Evolutionary conservation across 2,329 filamentous ascomycete species (phyloP).

Genomic region (Cladophialophora bantiana): DNA sequence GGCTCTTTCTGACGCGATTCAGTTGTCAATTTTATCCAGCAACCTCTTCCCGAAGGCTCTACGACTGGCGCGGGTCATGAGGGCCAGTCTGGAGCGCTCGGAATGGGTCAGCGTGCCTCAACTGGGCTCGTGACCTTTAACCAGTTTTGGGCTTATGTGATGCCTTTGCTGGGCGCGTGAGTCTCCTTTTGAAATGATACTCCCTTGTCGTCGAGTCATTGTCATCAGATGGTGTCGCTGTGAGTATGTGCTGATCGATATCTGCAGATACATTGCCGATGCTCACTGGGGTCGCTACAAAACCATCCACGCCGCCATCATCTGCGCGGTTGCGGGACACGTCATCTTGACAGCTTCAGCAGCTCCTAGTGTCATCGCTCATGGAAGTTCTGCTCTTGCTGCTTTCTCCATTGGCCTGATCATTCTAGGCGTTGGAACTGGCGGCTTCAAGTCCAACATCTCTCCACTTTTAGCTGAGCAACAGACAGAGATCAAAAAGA

Average conservation of each 20-base stretch:
- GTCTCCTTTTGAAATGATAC: too few relatives aligned
- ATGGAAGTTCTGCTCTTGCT: slow-evolving; percentile 64
- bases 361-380: slow-evolving; percentile 67
- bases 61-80: slow-evolving; percentile 61
- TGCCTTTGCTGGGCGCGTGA: slow-evolving; percentile 63
- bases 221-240: not conserved
- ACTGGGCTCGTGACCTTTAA: slow-evolving; percentile 63
- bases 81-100: slow-evolving; percentile 63
- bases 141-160: slow-evolving; percentile 68
- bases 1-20: slow-evolving; percentile 45
- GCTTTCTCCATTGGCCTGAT: slow-evolving; percentile 70
- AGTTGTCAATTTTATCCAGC: slow-evolving; percentile 69
- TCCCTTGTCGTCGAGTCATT: too few relatives aligned
- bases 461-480: slow-evolving; percentile 75
- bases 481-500: slow-evolving; percentile 66
- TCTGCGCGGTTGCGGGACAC: slow-evolving; percentile 70
- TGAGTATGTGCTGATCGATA: not conserved
- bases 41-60: slow-evolving; percentile 61
- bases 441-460: slow-evolving; percentile 83
- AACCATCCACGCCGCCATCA: slow-evolving; percentile 72
- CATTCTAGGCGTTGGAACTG: slow-evolving; percentile 76
- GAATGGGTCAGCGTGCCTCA: slow-evolving; percentile 65
- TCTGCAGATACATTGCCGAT: slow-evolving; percentile 64
- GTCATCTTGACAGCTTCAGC: slow-evolving; percentile 70
- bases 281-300: slow-evolving; percentile 72